phyloP scores from a whole-genome alignment of 805 yeast genomes.

The Yamadazyma insecticola region DNA sequence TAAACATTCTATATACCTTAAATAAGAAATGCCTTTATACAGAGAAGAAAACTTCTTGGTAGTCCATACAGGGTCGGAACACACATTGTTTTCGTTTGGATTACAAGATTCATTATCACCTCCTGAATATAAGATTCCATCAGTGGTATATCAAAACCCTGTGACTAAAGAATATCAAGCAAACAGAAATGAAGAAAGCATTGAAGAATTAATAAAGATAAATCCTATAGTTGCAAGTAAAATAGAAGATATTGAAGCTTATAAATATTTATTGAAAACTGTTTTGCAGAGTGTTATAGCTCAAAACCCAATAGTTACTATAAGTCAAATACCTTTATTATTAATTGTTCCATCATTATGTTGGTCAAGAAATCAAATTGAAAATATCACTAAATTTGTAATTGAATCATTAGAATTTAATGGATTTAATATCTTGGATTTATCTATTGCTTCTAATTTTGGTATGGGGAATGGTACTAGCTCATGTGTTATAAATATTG shows the following conservation, averaged over 20 bases:
- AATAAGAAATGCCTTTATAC: slow-evolving; percentile 34
- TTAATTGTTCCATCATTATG: slow-evolving; percentile 55
- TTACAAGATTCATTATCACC: slow-evolving; percentile 70
- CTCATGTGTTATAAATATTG: slow-evolving; percentile 76
- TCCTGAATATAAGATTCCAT: slow-evolving; percentile 74
- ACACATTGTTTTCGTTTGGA: slow-evolving; percentile 77
- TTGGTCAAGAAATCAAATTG: slow-evolving; percentile 69
- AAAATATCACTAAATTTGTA: slow-evolving; percentile 65
- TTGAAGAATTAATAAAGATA: slow-evolving; percentile 34
- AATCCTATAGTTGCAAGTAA: slow-evolving; percentile 62
- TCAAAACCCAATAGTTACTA: slow-evolving; percentile 40
- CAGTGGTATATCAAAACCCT: slow-evolving; percentile 57
- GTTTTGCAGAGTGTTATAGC: slow-evolving; percentile 35
- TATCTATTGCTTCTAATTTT: slow-evolving; percentile 63
- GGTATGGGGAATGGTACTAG: slow-evolving; percentile 67
- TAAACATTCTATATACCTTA: neutral
- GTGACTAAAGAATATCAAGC: slow-evolving; percentile 34
- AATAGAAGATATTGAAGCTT: slow-evolving; percentile 65
- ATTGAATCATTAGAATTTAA: slow-evolving; percentile 71
- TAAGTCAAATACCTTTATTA: slow-evolving; percentile 68
- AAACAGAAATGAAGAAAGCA: slow-evolving; percentile 22
- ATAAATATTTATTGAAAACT: slow-evolving; percentile 55
- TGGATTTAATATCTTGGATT: slow-evolving; percentile 67
- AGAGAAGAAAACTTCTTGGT: slow-evolving; percentile 47
- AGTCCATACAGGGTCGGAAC: slow-evolving; percentile 73